phyloP scores from a whole-genome alignment of 2,329 filamentous ascomycete species.

The Ophiostoma quercus region DNA sequence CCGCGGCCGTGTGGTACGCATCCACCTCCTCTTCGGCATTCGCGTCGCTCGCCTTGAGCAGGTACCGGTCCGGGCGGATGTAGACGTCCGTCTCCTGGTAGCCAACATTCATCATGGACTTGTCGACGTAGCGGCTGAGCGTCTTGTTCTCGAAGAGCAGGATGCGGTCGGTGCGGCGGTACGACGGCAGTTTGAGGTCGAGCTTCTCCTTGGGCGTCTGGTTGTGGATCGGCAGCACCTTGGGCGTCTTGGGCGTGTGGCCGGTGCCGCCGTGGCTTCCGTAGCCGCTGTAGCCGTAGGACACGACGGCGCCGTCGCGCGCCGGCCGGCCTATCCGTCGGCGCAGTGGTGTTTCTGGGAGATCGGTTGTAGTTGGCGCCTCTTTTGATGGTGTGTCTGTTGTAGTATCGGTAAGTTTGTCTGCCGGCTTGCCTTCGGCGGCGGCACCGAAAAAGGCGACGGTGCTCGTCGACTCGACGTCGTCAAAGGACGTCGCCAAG shows the following conservation, averaged over 20 bases:
- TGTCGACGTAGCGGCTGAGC: slow-evolving; percentile 86
- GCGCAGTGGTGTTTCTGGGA: slow-evolving; percentile 29
- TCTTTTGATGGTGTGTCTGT: not conserved
- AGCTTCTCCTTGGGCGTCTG: slow-evolving; percentile 76
- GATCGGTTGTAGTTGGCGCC: not conserved
- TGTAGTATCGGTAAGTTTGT: not conserved
- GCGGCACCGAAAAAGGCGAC: not conserved
- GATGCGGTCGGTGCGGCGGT: slow-evolving; percentile 73
- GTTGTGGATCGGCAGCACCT: slow-evolving; percentile 69
- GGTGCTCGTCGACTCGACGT: not conserved
- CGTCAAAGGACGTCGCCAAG: not conserved
- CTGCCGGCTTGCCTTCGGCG: slow-evolving; percentile 23
- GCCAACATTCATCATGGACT: slow-evolving; percentile 90
- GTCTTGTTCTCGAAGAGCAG: slow-evolving; percentile 77
- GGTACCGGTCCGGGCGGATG: slow-evolving; percentile 65
- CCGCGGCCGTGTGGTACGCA: slow-evolving; percentile 37
- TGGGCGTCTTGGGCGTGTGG: slow-evolving; percentile 51
- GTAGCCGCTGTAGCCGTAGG: slow-evolving; percentile 42
- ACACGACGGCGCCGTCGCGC: slow-evolving; percentile 47
- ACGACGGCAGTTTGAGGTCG: slow-evolving; percentile 70
- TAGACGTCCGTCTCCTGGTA: slow-evolving; percentile 95
- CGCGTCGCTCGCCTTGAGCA: slow-evolving; percentile 59
- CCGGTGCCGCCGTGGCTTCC: slow-evolving; percentile 34
- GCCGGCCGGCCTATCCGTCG: slow-evolving; percentile 43
- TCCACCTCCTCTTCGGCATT: slow-evolving; percentile 57